Percentiles rank a stretch among this genome's conserved stretches.
phyloP scores from a whole-genome alignment of 1,284 basidiomycete genomes.

The Schizophyllum commune region DNA sequence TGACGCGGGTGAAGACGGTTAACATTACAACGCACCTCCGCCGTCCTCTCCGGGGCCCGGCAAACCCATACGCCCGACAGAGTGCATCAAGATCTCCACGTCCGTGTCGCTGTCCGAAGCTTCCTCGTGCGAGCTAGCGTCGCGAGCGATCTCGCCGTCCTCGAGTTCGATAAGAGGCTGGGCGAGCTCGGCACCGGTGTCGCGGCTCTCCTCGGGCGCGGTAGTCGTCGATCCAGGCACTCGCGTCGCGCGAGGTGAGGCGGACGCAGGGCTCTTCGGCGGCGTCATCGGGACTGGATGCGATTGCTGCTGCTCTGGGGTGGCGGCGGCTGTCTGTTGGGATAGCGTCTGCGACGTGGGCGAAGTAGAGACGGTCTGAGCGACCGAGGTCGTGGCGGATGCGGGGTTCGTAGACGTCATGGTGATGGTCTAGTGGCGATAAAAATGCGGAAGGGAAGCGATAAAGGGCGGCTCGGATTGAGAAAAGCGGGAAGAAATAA shows the following conservation, averaged over 20 bases:
- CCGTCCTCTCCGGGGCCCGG: not conserved
- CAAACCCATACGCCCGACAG: not conserved
- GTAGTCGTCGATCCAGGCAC: not conserved
- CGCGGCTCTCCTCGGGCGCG: not conserved
- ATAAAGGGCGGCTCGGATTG: not conserved
- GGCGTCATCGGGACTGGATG: not conserved
- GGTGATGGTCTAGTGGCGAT: not conserved
- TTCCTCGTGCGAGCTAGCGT: not conserved
- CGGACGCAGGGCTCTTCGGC: not conserved
- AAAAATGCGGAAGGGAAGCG: not conserved
- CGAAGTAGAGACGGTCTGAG: not conserved
- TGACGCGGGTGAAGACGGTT: too few species aligned
- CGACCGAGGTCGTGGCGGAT: not conserved
- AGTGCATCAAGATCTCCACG: not conserved
- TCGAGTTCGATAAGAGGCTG: not conserved
- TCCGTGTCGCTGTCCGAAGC: not conserved
- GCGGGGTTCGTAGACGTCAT: not conserved
- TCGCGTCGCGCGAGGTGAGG: not conserved
- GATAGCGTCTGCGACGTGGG: too few species aligned
- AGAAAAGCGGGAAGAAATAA: not conserved
- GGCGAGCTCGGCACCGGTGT: not conserved
- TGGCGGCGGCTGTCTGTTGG: too few species aligned
- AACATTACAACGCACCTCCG: not conserved
- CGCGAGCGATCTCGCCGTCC: not conserved
- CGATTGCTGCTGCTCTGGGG: not conserved